Evolutionary conservation across 306 rosid species (phyloP).

Genomic region (Rosa multiflora): DNA sequence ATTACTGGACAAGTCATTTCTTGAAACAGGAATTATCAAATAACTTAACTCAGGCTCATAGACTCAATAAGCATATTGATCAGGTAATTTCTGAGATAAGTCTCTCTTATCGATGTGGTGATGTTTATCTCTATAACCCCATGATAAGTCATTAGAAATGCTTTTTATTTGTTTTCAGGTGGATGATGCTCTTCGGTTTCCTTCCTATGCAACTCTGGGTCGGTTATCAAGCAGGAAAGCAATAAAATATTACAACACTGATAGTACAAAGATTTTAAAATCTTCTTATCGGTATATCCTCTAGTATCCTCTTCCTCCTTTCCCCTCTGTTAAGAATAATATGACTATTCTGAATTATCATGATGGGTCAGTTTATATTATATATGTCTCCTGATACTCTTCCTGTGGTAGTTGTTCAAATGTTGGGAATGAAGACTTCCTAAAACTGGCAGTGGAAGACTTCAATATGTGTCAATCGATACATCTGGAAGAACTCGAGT

Average conservation of each 20-base stretch:
- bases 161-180: slow-evolving; percentile 41
- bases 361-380: not conserved
- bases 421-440: slow-evolving; percentile 58
- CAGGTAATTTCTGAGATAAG: slow-evolving; percentile 44
- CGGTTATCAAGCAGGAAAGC: slow-evolving; percentile 55
- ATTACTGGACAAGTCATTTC: slow-evolving; percentile 54
- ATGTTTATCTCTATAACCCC: not conserved
- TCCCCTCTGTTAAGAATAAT: not conserved
- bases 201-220: slow-evolving; percentile 1
- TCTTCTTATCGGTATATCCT: slow-evolving; percentile 53
- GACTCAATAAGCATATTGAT: slow-evolving; percentile 31
- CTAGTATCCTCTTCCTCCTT: slow-evolving; percentile 15
- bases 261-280: slow-evolving; percentile 60
- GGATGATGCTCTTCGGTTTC: slow-evolving; percentile 55
- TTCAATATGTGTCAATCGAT: slow-evolving; percentile 68
- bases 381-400: not conserved
- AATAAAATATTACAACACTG: slow-evolving; percentile 49
- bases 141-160: slow-evolving; percentile 15
- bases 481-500: slow-evolving; percentile 57
- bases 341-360: not conserved
- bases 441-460: slow-evolving; percentile 73
- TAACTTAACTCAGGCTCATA: slow-evolving; percentile 25
- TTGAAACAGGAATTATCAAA: slow-evolving; percentile 41
- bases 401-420: slow-evolving; percentile 51
- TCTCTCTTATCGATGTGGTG: slow-evolving; percentile 8